Evolutionary conservation across 176 grass and related monocot genomes (phyloP), one percentile per base, ranked within the genome.

Genomic region (Ensete ventricosum): DNA sequence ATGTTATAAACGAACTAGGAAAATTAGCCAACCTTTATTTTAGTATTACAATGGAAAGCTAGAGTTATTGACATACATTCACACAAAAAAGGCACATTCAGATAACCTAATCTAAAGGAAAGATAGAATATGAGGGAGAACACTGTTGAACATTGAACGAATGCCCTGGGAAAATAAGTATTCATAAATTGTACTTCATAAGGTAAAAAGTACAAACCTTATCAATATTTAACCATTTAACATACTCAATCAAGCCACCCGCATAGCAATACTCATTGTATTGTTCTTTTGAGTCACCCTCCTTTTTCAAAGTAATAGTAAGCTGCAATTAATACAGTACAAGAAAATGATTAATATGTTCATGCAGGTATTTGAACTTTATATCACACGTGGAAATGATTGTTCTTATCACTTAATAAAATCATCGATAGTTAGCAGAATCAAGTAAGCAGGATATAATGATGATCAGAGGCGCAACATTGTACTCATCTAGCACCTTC

Each of bases 201-300:
- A 70, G 9, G 23, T 57, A 24, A 54, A 9, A 63, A 54, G 53
- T 53, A 19, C 86, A 85, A 78, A 98, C 95, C 95, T 98, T 98
- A 77, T 98, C 90, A 49, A 80, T 82, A 75, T 98, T 98, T 88
- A 98, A 82, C 95, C 95, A 98, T 64, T 85, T 89, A 75, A 98
- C 90, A 89, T 98, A 98, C 77, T 98, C 95, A 74, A 87, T 80
- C 71, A 98, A 89, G 57, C 95, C 95, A 53, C 95, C 95, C 69
- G 95, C 88, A 84, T 92, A 98, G 76, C 82, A 91, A 53, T 93
- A 98, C 73, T 91, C 88, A 80, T 98, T 89, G 73, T 87, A 83
- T 74, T 91, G 87, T 71, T 82, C 80, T 69, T 84, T 69, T 60
- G 73, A 77, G 25, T 91, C 67, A 0, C 73, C 78, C 79, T 91